These are phyloP conservation scores for Mycena amicta DNA, from an alignment of 768 basidiomycete genomes.

Conservation along the genomic window DNA sequence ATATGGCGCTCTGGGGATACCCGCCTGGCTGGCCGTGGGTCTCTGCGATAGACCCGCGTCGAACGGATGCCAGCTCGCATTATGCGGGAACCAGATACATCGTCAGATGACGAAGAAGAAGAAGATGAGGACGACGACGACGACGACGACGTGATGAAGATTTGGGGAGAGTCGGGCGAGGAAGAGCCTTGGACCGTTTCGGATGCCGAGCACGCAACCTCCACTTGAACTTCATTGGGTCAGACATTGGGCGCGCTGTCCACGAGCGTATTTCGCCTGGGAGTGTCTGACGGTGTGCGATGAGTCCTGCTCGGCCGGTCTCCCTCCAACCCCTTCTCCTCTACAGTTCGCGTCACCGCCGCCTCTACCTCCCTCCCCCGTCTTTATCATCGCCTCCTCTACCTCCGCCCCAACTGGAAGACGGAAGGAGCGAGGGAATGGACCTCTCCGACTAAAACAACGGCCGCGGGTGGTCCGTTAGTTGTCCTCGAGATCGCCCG, in stretches of 20 bases:
- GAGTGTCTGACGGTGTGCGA: slow-evolving; percentile 24
- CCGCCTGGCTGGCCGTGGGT: slow-evolving; percentile 80
- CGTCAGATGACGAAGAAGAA: slow-evolving; percentile 33
- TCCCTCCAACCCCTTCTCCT: slow-evolving; percentile 11
- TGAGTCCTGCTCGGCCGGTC: slow-evolving; percentile 35
- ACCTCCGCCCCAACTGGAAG: too few species aligned
- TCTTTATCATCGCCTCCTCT: background rate
- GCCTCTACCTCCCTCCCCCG: background rate
- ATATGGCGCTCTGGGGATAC: slow-evolving; percentile 75
- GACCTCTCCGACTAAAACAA: slow-evolving; percentile 38
- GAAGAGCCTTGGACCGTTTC: slow-evolving; percentile 9
- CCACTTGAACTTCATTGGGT: too few species aligned
- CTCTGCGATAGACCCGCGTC: slow-evolving; percentile 52
- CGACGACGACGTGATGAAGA: slow-evolving; percentile 33
- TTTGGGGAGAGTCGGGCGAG: slow-evolving; percentile 19
- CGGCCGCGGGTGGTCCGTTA: too few species aligned
- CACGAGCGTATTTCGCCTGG: slow-evolving; percentile 19
- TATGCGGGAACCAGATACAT: slow-evolving; percentile 35
- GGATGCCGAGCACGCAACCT: too few species aligned
- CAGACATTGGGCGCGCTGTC: slow-evolving; percentile 15
- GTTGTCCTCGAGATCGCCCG: too few species aligned
- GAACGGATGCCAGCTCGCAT: slow-evolving; percentile 52
- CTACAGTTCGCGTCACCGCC: slow-evolving; percentile 8
- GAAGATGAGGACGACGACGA: too few species aligned
- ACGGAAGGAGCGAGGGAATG: slow-evolving; percentile 33